A percentile compares a stretch with the other conserved stretches of the same genome.
phyloP scores from a whole-genome alignment of 2,329 filamentous ascomycete species.

The Fusarium torulosum region DNA sequence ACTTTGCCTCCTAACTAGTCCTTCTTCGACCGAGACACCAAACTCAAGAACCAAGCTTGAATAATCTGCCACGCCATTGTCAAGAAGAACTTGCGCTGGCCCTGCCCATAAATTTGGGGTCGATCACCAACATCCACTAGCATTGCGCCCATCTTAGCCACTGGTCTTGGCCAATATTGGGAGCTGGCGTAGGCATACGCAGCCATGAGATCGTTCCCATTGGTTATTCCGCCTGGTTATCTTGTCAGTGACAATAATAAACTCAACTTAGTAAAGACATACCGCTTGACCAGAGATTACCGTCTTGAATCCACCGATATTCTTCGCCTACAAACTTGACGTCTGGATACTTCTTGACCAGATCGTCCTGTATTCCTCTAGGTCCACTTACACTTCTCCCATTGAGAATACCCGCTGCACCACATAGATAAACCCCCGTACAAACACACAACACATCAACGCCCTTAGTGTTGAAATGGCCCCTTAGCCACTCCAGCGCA shows the following conservation, averaged over 20 bases:
- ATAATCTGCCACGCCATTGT: conserved; percentile 56
- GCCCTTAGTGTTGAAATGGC: conserved; percentile 53
- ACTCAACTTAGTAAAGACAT: conserved; percentile 40
- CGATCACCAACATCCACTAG: conserved; percentile 65
- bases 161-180: conserved; percentile 57
- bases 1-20: neutral
- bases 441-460: conserved; percentile 66
- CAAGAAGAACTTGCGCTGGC: conserved; percentile 52
- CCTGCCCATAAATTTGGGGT: conserved; percentile 57
- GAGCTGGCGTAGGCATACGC: conserved; percentile 62
- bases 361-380: conserved; percentile 56
- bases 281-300: conserved; percentile 68
- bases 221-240: conserved; percentile 63
- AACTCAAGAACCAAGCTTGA: conserved; percentile 47
- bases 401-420: conserved; percentile 61
- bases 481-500: conserved; percentile 58
- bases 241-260: neutral
- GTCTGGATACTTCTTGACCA: conserved; percentile 55
- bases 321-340: conserved; percentile 60
- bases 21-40: conserved; percentile 10
- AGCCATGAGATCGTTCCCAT: conserved; percentile 67
- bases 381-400: conserved; percentile 63
- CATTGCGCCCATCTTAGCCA: conserved; percentile 59
- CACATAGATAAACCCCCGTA: conserved; percentile 63
- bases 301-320: conserved; percentile 64